These are phyloP conservation scores for Aplosporella prunicola DNA, from an alignment of 2,329 filamentous ascomycete species.

Conservation along the genomic window DNA sequence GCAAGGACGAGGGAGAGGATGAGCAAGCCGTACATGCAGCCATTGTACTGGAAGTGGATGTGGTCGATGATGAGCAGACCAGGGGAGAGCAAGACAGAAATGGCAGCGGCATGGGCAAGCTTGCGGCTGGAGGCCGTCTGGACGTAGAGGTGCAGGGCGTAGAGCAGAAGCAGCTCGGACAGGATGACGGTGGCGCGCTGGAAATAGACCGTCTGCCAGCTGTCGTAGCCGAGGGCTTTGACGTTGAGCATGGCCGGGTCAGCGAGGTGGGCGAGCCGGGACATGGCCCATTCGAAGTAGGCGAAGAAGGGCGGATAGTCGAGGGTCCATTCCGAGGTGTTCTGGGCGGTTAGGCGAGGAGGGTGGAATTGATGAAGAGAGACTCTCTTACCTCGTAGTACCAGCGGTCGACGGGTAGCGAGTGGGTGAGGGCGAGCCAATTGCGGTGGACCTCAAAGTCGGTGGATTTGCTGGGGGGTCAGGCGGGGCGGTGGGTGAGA, in stretches of 20 bases:
- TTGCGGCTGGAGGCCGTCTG: slow-evolving; percentile 64
- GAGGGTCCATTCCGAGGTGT: slow-evolving; percentile 98
- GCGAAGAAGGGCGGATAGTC: slow-evolving; percentile 99
- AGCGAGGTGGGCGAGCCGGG: slow-evolving; percentile 64
- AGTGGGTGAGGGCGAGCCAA: slow-evolving; percentile 94
- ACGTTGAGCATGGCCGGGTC: slow-evolving; percentile 78
- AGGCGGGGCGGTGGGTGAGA: slow-evolving; percentile 8
- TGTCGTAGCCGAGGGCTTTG: slow-evolving; percentile 73
- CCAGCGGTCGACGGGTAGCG: slow-evolving; percentile 78
- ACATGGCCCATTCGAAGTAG: slow-evolving; percentile 89
- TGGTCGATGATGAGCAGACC: slow-evolving; percentile 96
- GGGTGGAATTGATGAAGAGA: background rate
- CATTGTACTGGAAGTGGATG: slow-evolving; percentile 98
- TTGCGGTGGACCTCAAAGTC: slow-evolving; percentile 99
- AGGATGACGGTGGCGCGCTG: slow-evolving; percentile 80
- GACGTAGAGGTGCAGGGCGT: slow-evolving; percentile 70
- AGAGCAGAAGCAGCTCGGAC: slow-evolving; percentile 75
- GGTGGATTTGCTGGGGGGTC: slow-evolving; percentile 71
- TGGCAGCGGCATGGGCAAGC: slow-evolving; percentile 72
- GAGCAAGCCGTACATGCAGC: slow-evolving; percentile 85
- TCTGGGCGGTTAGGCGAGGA: slow-evolving; percentile 34
- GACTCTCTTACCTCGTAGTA: slow-evolving; percentile 73
- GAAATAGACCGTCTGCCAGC: slow-evolving; percentile 90
- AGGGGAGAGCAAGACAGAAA: slow-evolving; percentile 85
- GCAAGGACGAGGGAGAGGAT: slow-evolving; percentile 79